Conservation (phyloP, 2,329 filamentous ascomycete genomes). For the Exophiala mesophila region DNA sequence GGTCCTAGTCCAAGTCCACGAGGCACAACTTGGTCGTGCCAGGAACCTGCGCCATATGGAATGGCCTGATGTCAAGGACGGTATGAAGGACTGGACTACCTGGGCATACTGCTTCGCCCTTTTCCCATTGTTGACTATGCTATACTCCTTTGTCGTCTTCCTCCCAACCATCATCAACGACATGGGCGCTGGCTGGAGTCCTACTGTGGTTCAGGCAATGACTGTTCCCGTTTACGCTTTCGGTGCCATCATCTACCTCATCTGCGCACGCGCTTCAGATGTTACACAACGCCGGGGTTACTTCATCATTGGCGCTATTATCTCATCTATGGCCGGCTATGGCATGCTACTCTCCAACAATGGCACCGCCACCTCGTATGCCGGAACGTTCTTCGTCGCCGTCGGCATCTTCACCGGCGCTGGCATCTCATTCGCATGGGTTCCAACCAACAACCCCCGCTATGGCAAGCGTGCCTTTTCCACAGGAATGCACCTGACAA, state of each 20-base stretch:
- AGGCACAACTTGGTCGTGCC: constrained; percentile 14
- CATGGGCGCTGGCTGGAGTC: constrained; percentile 31
- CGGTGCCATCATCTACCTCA: constrained; percentile 65
- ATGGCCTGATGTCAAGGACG: constrained; percentile 41
- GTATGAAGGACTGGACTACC: constrained; percentile 35
- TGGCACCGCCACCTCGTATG: constrained; percentile 61
- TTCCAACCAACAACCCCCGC: constrained; percentile 61
- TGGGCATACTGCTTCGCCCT: constrained; percentile 39
- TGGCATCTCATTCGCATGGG: constrained; percentile 52
- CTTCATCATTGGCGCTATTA: constrained; percentile 58
- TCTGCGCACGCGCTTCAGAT: constrained; percentile 62
- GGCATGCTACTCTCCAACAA: constrained; percentile 59
- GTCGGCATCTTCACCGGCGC: constrained; percentile 61
- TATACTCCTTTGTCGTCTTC: constrained; percentile 36
- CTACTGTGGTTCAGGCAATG: constrained; percentile 58
- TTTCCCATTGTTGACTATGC: constrained; percentile 30
- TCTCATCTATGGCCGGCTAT: constrained; percentile 62
- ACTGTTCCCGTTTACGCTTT: constrained; percentile 73
- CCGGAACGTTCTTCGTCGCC: constrained; percentile 68
- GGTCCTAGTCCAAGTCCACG: constrained; percentile 1
- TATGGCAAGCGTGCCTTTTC: constrained; percentile 71
- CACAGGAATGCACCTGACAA: constrained; percentile 64
- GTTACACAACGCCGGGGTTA: constrained; percentile 59
- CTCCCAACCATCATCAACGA: constrained; percentile 36
- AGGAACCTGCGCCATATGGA: constrained; percentile 41